Percentiles rank a stretch among this genome's conserved stretches.
These are phyloP conservation scores for Dictyostelium intermedium DNA, from an alignment of 78 protist genomes.

Conservation along the genomic window DNA sequence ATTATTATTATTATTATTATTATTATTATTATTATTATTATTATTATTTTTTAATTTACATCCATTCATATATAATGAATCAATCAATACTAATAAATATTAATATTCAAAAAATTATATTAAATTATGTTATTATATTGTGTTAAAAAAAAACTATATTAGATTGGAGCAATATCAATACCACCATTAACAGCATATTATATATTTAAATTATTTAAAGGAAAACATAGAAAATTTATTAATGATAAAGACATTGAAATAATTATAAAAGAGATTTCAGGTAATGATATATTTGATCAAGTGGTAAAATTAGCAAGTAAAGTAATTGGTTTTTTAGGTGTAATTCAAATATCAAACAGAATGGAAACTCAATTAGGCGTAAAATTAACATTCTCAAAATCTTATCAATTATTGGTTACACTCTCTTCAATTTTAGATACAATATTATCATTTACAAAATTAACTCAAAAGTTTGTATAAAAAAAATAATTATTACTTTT, in stretches of 20 bases:
- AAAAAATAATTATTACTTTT: too few relatives aligned
- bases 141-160: too few relatives aligned
- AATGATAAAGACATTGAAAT: constrained; percentile 54
- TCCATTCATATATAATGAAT: too few relatives aligned
- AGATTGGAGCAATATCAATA: constrained; percentile 20
- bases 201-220: constrained; percentile 26
- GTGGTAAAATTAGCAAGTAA: constrained; percentile 42
- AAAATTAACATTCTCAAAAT: constrained; percentile 55
- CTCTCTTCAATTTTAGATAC: constrained; percentile 55
- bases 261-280: constrained; percentile 58
- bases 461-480: constrained; percentile 38
- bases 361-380: constrained; percentile 71
- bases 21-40: background rate
- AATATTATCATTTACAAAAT: constrained; percentile 34
- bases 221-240: background rate
- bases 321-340: constrained; percentile 39
- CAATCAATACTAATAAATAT: too few relatives aligned
- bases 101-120: too few relatives aligned
- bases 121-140: too few relatives aligned
- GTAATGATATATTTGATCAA: constrained; percentile 49
- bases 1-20: background rate
- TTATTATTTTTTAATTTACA: too few relatives aligned
- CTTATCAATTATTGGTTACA: constrained; percentile 54
- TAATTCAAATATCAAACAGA: constrained; percentile 44
- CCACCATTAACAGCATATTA: constrained; percentile 66